Percentiles rank a stretch among this genome's conserved stretches.
These are phyloP conservation scores for Lipomyces spencermartinsiae DNA, from an alignment of 805 yeast species.

Conservation along the genomic window DNA sequence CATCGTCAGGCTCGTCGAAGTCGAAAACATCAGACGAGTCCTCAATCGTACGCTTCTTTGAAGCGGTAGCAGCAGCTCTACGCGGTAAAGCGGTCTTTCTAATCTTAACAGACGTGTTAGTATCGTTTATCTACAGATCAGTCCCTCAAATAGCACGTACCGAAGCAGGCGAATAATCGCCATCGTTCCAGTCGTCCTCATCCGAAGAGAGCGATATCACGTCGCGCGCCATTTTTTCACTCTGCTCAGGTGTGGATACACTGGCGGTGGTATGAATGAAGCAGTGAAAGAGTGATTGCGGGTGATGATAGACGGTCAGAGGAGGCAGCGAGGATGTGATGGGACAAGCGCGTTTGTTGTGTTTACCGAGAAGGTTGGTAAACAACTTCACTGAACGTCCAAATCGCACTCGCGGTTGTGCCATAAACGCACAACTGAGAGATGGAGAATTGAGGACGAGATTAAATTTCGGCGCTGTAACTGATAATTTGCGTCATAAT, in stretches of 20 bases:
- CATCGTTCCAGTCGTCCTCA: slow-evolving; percentile 23
- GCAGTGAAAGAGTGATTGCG: background rate
- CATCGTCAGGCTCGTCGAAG: slow-evolving; percentile 20
- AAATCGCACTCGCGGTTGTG: background rate
- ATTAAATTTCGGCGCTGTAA: no score
- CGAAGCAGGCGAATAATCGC: slow-evolving; percentile 25
- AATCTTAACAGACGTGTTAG: slow-evolving; percentile 6
- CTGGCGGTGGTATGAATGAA: background rate
- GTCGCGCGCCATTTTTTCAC: slow-evolving; percentile 16
- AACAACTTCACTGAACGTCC: slow-evolving; percentile 6
- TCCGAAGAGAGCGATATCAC: slow-evolving; percentile 30
- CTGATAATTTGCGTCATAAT: background rate
- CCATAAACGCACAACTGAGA: slow-evolving; percentile 13
- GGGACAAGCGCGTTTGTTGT: slow-evolving; percentile 4
- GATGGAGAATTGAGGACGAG: no score
- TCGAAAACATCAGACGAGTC: slow-evolving; percentile 32
- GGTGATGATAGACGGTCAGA: background rate
- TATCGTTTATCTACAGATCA: background rate
- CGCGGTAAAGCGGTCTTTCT: slow-evolving; percentile 23
- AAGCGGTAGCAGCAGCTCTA: slow-evolving; percentile 33
- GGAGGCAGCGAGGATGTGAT: background rate
- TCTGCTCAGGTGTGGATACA: background rate
- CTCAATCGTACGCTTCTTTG: slow-evolving; percentile 30
- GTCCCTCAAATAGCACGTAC: background rate
- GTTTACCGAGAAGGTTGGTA: slow-evolving; percentile 14